A percentile compares a stretch with the other conserved stretches of the same genome.
Conservation (phyloP, 768 basidiomycete species). For the Boletus huronensis region DNA sequence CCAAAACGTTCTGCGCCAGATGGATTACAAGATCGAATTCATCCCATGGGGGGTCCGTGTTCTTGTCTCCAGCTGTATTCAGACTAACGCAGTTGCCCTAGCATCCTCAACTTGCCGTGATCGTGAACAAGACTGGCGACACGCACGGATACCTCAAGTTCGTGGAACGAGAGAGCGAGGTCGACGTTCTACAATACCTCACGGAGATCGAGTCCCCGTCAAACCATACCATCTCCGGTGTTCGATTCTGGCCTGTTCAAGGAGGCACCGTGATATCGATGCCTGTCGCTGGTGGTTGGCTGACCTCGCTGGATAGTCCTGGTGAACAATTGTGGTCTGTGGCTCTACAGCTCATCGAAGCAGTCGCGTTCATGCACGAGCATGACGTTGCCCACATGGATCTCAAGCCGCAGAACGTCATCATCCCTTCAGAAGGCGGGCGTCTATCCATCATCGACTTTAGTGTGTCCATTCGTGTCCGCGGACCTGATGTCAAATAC, state of each 20-base stretch:
- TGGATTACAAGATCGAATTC: background rate
- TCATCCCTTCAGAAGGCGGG: background rate
- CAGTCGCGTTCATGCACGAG: slow-evolving; percentile 12
- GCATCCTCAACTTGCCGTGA: slow-evolving; percentile 15
- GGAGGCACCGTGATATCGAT: background rate
- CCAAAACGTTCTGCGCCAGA: background rate
- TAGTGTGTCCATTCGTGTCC: background rate
- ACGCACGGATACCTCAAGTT: slow-evolving; percentile 9
- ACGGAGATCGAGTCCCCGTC: background rate
- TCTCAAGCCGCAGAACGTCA: slow-evolving; percentile 4
- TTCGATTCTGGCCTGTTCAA: background rate
- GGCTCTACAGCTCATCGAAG: background rate
- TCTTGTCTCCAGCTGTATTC: background rate
- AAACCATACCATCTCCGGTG: background rate
- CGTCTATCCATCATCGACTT: background rate
- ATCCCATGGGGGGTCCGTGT: background rate
- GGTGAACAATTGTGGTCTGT: background rate
- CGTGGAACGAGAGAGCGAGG: background rate
- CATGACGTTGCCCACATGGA: slow-evolving; percentile 16
- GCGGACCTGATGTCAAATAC: background rate
- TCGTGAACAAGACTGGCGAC: background rate
- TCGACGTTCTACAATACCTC: slow-evolving; percentile 5
- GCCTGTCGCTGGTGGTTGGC: background rate
- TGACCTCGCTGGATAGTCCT: background rate
- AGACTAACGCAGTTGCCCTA: background rate